Percentiles rank a stretch among this genome's conserved stretches.
These are phyloP conservation scores for Alternaria incomplexa DNA, from an alignment of 2,329 filamentous ascomycete genomes.

Conservation along the genomic window DNA sequence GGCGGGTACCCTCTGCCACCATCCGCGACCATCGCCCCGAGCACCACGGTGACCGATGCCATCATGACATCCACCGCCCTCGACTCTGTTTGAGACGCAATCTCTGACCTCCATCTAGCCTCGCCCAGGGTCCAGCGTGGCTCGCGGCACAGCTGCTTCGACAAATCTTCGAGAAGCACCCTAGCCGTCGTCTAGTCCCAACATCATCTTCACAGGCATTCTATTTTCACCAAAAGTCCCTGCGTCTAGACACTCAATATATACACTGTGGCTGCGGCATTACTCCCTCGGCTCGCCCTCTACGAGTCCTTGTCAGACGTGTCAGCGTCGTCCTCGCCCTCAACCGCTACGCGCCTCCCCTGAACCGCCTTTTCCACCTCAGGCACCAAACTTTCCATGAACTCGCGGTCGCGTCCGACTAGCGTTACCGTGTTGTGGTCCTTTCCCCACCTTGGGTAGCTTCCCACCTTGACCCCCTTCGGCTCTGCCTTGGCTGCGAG, in stretches of 20 bases:
- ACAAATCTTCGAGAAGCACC: conserved; percentile 37
- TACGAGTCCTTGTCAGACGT: conserved; percentile 47
- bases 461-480: conserved; percentile 88
- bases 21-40: background rate
- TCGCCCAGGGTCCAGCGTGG: conserved; percentile 5
- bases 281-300: conserved; percentile 24
- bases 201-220: conserved; percentile 16
- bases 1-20: conserved; percentile 11
- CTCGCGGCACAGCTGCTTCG: conserved; percentile 28
- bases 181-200: conserved; percentile 17
- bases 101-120: conserved; percentile 1
- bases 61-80: background rate
- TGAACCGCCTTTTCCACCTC: conserved; percentile 80
- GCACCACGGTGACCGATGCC: background rate
- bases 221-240: conserved; percentile 29
- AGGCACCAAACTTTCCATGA: conserved; percentile 76
- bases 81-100: background rate
- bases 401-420: conserved; percentile 76
- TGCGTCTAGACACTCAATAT: background rate
- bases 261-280: conserved; percentile 5
- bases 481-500: conserved; percentile 75
- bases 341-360: conserved; percentile 71
- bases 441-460: conserved; percentile 92
- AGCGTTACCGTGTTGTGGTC: conserved; percentile 87
- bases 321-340: conserved; percentile 64